Conservation (phyloP, 1,139 yeast species). For the Martiniozyma asiatica region DNA sequence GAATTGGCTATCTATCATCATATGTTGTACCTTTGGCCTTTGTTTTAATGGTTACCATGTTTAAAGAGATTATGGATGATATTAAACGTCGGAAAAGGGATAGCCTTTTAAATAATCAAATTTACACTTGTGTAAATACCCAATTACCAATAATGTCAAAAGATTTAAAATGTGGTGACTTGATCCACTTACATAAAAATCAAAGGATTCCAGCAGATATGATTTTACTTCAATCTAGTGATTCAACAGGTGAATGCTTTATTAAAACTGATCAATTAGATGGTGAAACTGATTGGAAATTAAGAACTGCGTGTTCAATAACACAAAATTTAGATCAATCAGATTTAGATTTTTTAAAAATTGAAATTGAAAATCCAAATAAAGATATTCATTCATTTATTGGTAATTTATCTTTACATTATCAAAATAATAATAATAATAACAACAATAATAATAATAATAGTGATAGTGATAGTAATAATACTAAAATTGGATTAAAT, state of each 20-base stretch:
- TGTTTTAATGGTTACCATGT: constrained; percentile 85
- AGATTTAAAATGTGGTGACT: constrained; percentile 73
- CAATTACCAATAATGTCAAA: constrained; percentile 43
- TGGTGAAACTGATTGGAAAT: constrained; percentile 99
- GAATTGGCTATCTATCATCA: constrained; percentile 89
- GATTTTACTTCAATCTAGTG: constrained; percentile 74
- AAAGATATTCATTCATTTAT: constrained; percentile 72
- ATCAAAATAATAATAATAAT: constrained; percentile 12
- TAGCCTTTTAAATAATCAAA: constrained; percentile 74
- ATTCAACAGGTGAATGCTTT: constrained; percentile 75
- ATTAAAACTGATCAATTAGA: constrained; percentile 95
- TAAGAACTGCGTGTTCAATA: constrained; percentile 60
- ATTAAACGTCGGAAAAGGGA: constrained; percentile 84
- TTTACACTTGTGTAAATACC: constrained; percentile 56
- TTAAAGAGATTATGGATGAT: constrained; percentile 93
- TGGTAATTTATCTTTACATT: constrained; percentile 57
- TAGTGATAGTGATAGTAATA: too few relatives aligned
- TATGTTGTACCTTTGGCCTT: constrained; percentile 90
- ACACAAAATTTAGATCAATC: constrained; percentile 50
- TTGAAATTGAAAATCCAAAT: constrained; percentile 67
- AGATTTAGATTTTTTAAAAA: constrained; percentile 34
- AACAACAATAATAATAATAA: too few relatives aligned
- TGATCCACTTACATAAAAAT: constrained; percentile 72
- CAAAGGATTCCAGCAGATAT: constrained; percentile 88
- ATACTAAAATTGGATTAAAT: constrained; percentile 52